Evolutionary conservation across 805 yeast species (phyloP).

Genomic region (Candida pseudofarinosa): DNA sequence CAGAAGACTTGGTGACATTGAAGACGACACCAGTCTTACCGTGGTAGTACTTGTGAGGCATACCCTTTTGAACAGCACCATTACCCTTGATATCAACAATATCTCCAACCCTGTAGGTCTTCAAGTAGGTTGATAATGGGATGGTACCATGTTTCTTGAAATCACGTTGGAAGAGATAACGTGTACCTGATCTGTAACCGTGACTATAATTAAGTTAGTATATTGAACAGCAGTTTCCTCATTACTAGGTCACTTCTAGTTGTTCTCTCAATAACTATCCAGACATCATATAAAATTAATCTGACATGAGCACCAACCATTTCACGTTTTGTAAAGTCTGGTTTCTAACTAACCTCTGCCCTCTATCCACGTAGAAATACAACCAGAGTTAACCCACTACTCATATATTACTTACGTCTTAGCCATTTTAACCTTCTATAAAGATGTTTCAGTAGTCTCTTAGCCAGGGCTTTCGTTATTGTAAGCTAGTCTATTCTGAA

Average conservation of each 20-base stretch:
- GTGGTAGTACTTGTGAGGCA: conserved; percentile 98
- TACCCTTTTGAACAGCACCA: conserved; percentile 99
- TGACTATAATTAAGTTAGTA: conserved; percentile 45
- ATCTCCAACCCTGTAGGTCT: conserved; percentile 98
- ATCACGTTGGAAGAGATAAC: conserved; percentile 99
- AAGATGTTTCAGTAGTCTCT: not conserved
- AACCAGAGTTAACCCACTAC: not conserved
- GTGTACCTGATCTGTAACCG: conserved; percentile 99
- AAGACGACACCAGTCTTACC: conserved; percentile 99
- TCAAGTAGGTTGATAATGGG: conserved; percentile 94
- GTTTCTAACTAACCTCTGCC: too few relatives aligned
- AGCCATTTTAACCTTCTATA: not conserved
- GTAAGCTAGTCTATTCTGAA: not conserved
- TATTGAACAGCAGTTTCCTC: too few relatives aligned
- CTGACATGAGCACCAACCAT: too few relatives aligned
- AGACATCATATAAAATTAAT: too few relatives aligned
- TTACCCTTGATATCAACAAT: conserved; percentile 99
- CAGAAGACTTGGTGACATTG: conserved; percentile 98
- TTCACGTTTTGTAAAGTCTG: too few relatives aligned
- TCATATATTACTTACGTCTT: not conserved
- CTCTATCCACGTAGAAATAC: not conserved
- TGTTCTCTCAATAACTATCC: too few relatives aligned
- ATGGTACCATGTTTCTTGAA: conserved; percentile 95
- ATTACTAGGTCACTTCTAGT: too few relatives aligned
- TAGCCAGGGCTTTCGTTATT: not conserved